Base-by-base conservation (phyloP, 345 rosid genomes). In the Firmiana major region DNA sequence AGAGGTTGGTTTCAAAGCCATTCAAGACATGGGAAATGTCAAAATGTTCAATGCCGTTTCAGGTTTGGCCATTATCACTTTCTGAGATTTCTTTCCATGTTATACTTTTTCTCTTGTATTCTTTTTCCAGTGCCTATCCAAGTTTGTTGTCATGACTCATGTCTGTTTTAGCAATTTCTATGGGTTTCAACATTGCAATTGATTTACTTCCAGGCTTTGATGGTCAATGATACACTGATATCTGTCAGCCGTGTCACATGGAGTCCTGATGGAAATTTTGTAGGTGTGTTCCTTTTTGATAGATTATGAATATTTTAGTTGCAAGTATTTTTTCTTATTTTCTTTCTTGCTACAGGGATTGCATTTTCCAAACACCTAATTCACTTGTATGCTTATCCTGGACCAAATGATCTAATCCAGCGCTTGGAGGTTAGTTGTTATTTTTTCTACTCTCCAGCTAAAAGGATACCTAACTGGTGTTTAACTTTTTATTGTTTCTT, bases 21-120 rank as follows among this genome's bases (percentile, higher is more conserved):
- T 92, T 94, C 87, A 90, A 91, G 81, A 75, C 87, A 60, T 86
- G 98, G 98, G 89, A 95, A 24, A 79, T 84, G 88, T 3, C 81
- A 5, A 58, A 87, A 71, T 86, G 89, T 79, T 75, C 91, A 46
- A 66, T 78, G 71, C 89, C 82, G 75, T 89, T 89, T 81, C 96
- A 90, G 97, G 99, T 92, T 78, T 43, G 31, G 46, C 19, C 84
- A 24, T 79, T 42, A 11, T 78, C 42, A 17, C 9, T 59, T 60
- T 19, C 48, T 63, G 17, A 28, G 71, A 66, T 79, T 28, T 79
- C 10, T 57, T 17, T 9, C 34, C 11, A 24, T 67, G n/a, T 45
- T 24, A 9, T 15, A 24, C 28, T 53, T 58, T 55, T 46, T 2
- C 12, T 21, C 60, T 21, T 57, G 9, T 21, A 3, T 57, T 9